phyloP scores from a whole-genome alignment of 202 grass and related monocot species.

The Alloteropsis angusta region DNA sequence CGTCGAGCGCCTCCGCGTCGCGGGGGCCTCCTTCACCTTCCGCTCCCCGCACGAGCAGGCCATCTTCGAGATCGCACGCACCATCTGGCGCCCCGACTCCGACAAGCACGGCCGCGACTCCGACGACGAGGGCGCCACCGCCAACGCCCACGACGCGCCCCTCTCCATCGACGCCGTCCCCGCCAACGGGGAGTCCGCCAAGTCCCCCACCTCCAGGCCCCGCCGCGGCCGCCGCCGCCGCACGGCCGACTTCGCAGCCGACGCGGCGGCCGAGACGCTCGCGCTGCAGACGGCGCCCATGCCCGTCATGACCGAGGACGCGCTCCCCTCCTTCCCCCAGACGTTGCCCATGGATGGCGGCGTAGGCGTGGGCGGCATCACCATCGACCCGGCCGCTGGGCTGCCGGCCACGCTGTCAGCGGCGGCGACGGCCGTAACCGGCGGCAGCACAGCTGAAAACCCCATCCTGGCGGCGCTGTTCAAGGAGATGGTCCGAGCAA shows the following conservation, averaged over 20 bases:
- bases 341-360: slow-evolving; percentile 9
- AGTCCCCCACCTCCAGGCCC: slow-evolving; percentile 30
- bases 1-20: slow-evolving; percentile 50
- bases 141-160: neutral
- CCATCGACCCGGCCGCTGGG: neutral
- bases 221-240: slow-evolving; percentile 28
- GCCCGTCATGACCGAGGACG: slow-evolving; percentile 24
- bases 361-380: neutral
- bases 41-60: slow-evolving; percentile 70
- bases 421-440: neutral
- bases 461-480: slow-evolving; percentile 61
- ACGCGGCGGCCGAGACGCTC: slow-evolving; percentile 4
- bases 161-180: neutral
- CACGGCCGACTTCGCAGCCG: slow-evolving; percentile 20
- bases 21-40: slow-evolving; percentile 49
- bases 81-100: slow-evolving; percentile 60
- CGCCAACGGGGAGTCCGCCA: slow-evolving; percentile 25
- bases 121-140: slow-evolving; percentile 30
- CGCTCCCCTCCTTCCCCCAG: slow-evolving; percentile 28
- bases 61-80: slow-evolving; percentile 72
- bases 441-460: slow-evolving; percentile 25
- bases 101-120: slow-evolving; percentile 54
- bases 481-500: slow-evolving; percentile 66
- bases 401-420: neutral
- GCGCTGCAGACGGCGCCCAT: slow-evolving; percentile 7